Percentiles rank a stretch among this genome's conserved stretches.
Conservation (phyloP, 257 asterid species). For the Ajuga chamaepitys region DNA sequence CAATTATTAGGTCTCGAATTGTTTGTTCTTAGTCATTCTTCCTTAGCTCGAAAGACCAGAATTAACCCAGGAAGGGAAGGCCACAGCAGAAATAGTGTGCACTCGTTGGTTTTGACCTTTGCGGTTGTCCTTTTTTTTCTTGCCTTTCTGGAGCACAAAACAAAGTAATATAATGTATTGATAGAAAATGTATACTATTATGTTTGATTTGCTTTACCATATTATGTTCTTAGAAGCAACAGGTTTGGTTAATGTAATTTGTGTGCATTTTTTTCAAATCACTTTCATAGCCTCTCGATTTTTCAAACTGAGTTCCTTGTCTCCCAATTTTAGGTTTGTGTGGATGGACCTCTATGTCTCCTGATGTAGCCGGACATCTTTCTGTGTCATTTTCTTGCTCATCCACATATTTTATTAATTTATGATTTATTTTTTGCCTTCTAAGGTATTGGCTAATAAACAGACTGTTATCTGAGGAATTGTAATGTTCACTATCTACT, state of each 20-base stretch:
- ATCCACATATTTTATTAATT: no score
- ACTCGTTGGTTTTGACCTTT: not conserved
- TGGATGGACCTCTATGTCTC: no score
- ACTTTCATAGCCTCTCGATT: not conserved
- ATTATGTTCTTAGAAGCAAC: constrained; percentile 5
- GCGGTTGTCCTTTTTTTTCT: not conserved
- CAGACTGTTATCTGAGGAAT: no score
- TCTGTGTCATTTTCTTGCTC: no score
- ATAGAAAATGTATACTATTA: not conserved
- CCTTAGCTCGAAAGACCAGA: not conserved
- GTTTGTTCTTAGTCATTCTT: not conserved
- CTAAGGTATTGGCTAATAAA: no score
- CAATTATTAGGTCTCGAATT: not conserved
- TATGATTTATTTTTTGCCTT: no score
- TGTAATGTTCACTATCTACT: no score
- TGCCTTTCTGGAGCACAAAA: no score
- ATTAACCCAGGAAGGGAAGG: constrained; percentile 1
- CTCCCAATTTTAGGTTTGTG: no score
- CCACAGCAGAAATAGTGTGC: not conserved
- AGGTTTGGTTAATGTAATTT: not conserved
- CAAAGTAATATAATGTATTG: no score
- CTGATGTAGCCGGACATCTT: no score
- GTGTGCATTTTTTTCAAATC: not conserved
- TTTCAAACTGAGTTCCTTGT: not conserved
- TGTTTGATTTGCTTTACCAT: not conserved